Evolutionary conservation across 169 alveolate species (phyloP).

Genomic region (Cryptosporidium sp.): DNA sequence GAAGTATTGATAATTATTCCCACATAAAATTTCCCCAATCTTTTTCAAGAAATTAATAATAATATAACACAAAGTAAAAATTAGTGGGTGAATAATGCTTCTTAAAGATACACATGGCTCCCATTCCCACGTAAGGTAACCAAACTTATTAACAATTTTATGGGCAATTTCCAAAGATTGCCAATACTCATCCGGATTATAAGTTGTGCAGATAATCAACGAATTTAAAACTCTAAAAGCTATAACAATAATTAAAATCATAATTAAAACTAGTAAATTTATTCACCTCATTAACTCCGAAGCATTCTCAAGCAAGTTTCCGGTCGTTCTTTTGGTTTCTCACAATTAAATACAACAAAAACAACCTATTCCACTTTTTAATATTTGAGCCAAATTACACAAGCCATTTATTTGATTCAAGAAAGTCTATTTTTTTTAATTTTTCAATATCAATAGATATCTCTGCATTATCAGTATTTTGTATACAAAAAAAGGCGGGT

Average conservation of each 20-base stretch:
- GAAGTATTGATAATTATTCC: slow-evolving; percentile 67
- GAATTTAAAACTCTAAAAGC: slow-evolving; percentile 75
- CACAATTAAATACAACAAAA: not conserved
- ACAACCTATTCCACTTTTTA: not conserved
- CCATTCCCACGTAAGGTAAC: slow-evolving; percentile 88
- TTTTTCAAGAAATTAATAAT: slow-evolving; percentile 51
- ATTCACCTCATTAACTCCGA: not conserved
- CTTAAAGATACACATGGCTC: slow-evolving; percentile 82
- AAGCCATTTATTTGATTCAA: too few relatives aligned
- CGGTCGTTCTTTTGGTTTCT: not conserved
- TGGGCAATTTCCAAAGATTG: slow-evolving; percentile 85
- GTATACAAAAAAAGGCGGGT: too few relatives aligned
- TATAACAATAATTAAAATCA: not conserved
- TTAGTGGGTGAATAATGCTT: slow-evolving; percentile 80
- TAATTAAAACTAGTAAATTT: not conserved
- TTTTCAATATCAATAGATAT: too few relatives aligned
- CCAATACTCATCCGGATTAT: slow-evolving; percentile 86
- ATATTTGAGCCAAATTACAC: not conserved
- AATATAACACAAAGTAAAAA: slow-evolving; percentile 78
- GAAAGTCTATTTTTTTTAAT: too few relatives aligned
- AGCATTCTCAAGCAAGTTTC: not conserved
- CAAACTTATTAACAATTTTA: slow-evolving; percentile 80
- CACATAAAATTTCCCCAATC: not conserved
- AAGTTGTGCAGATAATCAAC: slow-evolving; percentile 77
- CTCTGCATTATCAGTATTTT: too few relatives aligned